Evolutionary conservation across 2,329 filamentous ascomycete species (phyloP), one percentile per base, ranked within the genome.

Genomic region (Aaosphaeria pasadenensis): DNA sequence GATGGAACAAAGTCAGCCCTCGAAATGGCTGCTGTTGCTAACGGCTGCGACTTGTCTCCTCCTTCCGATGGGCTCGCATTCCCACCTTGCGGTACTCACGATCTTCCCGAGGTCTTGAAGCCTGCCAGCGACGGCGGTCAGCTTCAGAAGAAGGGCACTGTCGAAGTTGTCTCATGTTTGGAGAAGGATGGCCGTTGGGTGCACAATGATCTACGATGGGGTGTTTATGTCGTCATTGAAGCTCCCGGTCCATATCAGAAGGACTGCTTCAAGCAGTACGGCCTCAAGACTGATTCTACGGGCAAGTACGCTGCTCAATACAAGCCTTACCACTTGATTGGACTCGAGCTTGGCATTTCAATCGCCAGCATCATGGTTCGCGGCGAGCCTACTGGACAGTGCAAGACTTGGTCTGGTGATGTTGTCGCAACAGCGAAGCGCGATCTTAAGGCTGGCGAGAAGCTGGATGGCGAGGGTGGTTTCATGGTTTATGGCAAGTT

Each of bases 1-100:
- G 73, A 77, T 47, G 74, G 74, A n/a, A 77, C 74, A 5, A 77
- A 77, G 54, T 72, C 68, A 1, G 72, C 73, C 1, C 57, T 77
- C 5, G 74, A 77, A 55, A 77, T 77, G 74, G 72, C 74, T 4
- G 74, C 74, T 9, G 74, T 77, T 0, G 69, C 74, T 5, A 77
- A 77, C 46, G 72, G 71, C 11, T 76, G 73, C 52, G 67, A 71
- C 49, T 59, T 77, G 24, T 66, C 56, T 6, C 71, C 73, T 9
- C 74, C 73, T 0, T 63, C 63, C 5, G 55, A 69, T 32, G 74
- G 74, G 7, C 60, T 77, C 5, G 57, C 66, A 7, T 77, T 77
- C 48, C 73, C 74, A 6, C 73, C 74, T 4, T 75, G 74, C 46
- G 71, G 72, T 5, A 64, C 66, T 1, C 69, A 71, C 54, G 74